phyloP scores from a whole-genome alignment of 352 stramenopile species.

The Phytophthora quininea region DNA sequence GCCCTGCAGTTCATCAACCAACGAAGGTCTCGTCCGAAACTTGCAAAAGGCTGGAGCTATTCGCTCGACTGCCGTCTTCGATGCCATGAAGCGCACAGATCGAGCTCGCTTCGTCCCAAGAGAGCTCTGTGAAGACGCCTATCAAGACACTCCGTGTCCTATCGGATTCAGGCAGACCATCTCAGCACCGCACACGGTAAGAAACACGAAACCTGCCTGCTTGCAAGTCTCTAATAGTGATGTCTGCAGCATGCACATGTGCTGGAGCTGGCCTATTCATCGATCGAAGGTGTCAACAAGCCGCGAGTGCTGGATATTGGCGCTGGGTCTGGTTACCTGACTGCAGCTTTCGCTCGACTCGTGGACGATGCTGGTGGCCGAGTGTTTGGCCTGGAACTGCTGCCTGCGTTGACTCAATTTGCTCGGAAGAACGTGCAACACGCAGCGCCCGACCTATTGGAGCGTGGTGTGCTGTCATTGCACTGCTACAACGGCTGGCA shows the following conservation, averaged over 20 bases:
- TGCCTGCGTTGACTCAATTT: slow-evolving; percentile 84
- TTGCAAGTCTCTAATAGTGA: background rate
- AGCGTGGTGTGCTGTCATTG: slow-evolving; percentile 54
- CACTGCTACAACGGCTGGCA: slow-evolving; percentile 90
- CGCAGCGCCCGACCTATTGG: slow-evolving; percentile 80
- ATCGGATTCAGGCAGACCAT: slow-evolving; percentile 90
- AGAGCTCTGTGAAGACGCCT: slow-evolving; percentile 32
- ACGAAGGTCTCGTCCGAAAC: slow-evolving; percentile 63
- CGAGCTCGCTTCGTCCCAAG: slow-evolving; percentile 71
- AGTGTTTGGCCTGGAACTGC: slow-evolving; percentile 92
- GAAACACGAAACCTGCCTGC: background rate
- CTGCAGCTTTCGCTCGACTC: slow-evolving; percentile 88
- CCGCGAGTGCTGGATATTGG: slow-evolving; percentile 93
- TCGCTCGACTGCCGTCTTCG: slow-evolving; percentile 42
- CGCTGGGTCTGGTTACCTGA: slow-evolving; percentile 95
- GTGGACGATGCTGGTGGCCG: slow-evolving; percentile 48
- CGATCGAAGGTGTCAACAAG: slow-evolving; percentile 38
- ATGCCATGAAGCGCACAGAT: slow-evolving; percentile 75
- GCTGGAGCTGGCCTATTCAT: slow-evolving; percentile 59
- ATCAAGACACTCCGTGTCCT: slow-evolving; percentile 75
- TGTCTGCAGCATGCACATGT: slow-evolving; percentile 59
- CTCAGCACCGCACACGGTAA: slow-evolving; percentile 86
- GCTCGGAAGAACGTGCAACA: slow-evolving; percentile 78
- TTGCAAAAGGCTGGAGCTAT: slow-evolving; percentile 52
- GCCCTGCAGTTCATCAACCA: slow-evolving; percentile 48